Base-by-base conservation (phyloP, 495 filamentous ascomycete species). In the Jackrogersella multiformis region DNA sequence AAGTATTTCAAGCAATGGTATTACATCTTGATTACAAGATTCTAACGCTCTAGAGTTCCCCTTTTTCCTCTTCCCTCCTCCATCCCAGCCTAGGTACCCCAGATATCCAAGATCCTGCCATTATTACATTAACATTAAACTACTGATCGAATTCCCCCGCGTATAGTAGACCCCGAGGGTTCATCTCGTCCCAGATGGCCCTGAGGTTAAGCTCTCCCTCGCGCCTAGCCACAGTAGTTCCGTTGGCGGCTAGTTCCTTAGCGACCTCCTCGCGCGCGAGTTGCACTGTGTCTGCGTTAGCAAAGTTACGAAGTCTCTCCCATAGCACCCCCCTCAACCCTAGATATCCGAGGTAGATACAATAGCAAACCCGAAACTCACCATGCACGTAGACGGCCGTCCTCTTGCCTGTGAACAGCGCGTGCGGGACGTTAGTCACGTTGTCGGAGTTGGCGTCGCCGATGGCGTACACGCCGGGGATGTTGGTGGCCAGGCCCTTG, bases 391-490 rank as follows among this genome's bases (percentile, higher is more conserved):
- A 86, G 15, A 87, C 86, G 4, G 81, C 84, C 6, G 85, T 80
- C 39, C 82, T 71, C 79, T 87, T 88, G 1, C 82, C 85, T 24
- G 76, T 82, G 64, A 78, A 88, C 75, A 88, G 80, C 1, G 86
- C 86, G 58, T 88, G 86, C 0, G 85, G 85, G 15, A 88, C 85
- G 56, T 87, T 87, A 9, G 85, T 87, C 35, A 79, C 78, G 26
- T 81, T 82, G 34, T 88, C 86, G 9, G 77, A 78, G 64, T 87
- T 88, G 8, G 80, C 80, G 66, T 87, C 85, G 1, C 85, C 85
- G 15, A 88, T 73, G 1, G 81, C 85, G 64, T 81, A 88, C 12
- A 88, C 81, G 7, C 84, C 82, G 0, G 73, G 59, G 32, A 82
- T 49, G 30, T 78, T 86, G 2, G 84, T 85, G 26, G 78, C 74